Conservation (phyloP, 441 rosid species). For the Metrosideros polymorpha region DNA sequence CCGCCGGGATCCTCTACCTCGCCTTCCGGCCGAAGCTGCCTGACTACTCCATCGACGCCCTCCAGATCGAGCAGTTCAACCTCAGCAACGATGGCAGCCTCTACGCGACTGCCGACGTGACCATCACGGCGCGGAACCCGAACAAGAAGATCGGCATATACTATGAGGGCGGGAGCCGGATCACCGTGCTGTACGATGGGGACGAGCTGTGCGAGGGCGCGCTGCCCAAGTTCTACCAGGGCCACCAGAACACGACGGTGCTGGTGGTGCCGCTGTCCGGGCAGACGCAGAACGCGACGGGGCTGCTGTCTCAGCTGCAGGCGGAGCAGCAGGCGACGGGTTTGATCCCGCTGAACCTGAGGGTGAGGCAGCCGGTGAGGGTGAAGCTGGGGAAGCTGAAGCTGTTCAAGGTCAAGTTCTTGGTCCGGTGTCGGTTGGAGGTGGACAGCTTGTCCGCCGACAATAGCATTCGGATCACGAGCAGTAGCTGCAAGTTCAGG, state of each 20-base stretch:
- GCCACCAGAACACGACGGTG: constrained; percentile 71
- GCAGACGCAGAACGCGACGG: constrained; percentile 37
- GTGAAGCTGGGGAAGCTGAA: constrained; percentile 70
- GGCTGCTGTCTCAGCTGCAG: constrained; percentile 22
- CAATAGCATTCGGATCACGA: constrained; percentile 32
- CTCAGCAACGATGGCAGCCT: constrained; percentile 32
- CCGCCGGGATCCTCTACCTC: constrained; percentile 51
- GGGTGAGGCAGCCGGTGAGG: constrained; percentile 78
- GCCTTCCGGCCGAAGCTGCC: constrained; percentile 83
- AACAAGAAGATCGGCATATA: constrained; percentile 76
- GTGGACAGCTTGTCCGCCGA: constrained; percentile 42
- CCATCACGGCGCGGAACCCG: constrained; percentile 60
- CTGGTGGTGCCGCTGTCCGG: constrained; percentile 50
- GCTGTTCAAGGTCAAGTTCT: constrained; percentile 50
- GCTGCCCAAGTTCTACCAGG: constrained; percentile 85
- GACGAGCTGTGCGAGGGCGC: constrained; percentile 58
- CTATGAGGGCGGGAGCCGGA: constrained; percentile 67
- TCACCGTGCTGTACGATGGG: constrained; percentile 42
- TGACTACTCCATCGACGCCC: constrained; percentile 48
- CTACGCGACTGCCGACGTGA: constrained; percentile 46
- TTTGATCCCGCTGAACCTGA: constrained; percentile 47
- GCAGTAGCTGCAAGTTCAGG: constrained; percentile 66
- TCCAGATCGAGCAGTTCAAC: constrained; percentile 46
- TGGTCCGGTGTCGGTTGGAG: constrained; percentile 48
- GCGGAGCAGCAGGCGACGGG: constrained; percentile 42